Conservation (phyloP, 257 asterid genomes). For the Fraxinus cuspidata region DNA sequence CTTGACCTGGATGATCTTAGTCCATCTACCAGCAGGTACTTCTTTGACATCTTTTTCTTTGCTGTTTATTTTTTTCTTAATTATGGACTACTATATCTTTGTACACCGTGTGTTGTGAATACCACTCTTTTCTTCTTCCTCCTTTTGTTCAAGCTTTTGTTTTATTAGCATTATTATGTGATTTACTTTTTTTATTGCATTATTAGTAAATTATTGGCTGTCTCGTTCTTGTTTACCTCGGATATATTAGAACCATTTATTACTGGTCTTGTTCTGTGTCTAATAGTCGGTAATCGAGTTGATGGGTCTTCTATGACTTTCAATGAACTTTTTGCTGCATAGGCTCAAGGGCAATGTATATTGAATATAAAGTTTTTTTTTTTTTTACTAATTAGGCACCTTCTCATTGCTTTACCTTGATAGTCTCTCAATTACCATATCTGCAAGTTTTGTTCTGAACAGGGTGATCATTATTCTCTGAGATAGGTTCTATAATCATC, state of each 20-base stretch:
- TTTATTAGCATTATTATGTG: not conserved
- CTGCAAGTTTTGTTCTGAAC: not conserved
- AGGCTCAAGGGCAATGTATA: not conserved
- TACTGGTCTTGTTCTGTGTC: slow-evolving; percentile 1
- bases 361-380: not conserved
- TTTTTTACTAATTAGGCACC: not conserved
- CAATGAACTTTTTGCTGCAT: not conserved
- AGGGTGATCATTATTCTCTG: not conserved
- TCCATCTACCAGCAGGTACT: slow-evolving; percentile 98
- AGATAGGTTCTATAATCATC: not conserved
- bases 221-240: not conserved
- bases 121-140: not conserved
- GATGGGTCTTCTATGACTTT: not conserved
- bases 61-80: not conserved
- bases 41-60: slow-evolving; percentile 1
- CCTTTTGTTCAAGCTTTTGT: not conserved
- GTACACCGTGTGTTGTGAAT: not conserved
- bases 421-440: not conserved
- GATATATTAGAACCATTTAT: not conserved
- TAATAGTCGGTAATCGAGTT: not conserved
- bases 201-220: not conserved
- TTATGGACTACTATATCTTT: slow-evolving; percentile 12
- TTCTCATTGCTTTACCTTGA: not conserved
- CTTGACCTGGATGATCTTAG: slow-evolving; percentile 98
- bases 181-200: not conserved